Conservation (phyloP, 2,329 filamentous ascomycete genomes). For the Exophiala calicioides region DNA sequence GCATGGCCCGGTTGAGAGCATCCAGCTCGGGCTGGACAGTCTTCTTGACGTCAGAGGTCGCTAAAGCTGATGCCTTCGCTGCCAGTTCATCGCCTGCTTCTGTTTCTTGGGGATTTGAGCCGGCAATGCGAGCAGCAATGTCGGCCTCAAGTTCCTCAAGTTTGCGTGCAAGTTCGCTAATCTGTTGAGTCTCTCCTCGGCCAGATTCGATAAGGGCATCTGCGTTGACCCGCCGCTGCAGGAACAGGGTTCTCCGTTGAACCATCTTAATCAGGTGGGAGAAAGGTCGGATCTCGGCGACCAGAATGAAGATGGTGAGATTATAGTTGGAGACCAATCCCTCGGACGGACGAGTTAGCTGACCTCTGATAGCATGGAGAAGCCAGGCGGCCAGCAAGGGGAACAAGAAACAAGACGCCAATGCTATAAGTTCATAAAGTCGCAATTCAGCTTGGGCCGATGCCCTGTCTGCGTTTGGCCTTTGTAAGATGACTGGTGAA, state of each 20-base stretch:
- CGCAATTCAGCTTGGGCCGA: conserved; percentile 65
- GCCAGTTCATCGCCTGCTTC: conserved; percentile 45
- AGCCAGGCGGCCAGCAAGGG: conserved; percentile 80
- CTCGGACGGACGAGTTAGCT: conserved; percentile 80
- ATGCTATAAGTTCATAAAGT: conserved; percentile 71
- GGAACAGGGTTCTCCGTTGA: conserved; percentile 73
- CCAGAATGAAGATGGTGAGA: conserved; percentile 83
- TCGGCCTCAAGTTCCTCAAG: conserved; percentile 70
- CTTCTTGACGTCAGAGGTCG: conserved; percentile 60
- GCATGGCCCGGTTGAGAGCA: conserved; percentile 81
- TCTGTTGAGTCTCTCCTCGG: conserved; percentile 19
- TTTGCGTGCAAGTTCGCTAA: conserved; percentile 60
- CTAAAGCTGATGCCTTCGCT: conserved; percentile 36
- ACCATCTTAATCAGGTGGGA: conserved; percentile 80
- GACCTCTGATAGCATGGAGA: conserved; percentile 75
- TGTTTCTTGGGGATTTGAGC: conserved; percentile 30
- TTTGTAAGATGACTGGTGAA: no score
- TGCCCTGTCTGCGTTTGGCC: conserved; percentile 22
- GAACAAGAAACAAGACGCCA: conserved; percentile 75
- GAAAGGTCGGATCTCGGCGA: conserved; percentile 80
- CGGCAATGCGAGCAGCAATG: conserved; percentile 42
- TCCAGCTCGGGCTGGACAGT: conserved; percentile 79
- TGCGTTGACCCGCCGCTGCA: conserved; percentile 70
- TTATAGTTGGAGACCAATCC: conserved; percentile 91
- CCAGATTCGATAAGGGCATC: conserved; percentile 19